These are phyloP conservation scores for Chrysosporium keratinophilum DNA, from an alignment of 2,329 filamentous ascomycete genomes.

Conservation along the genomic window DNA sequence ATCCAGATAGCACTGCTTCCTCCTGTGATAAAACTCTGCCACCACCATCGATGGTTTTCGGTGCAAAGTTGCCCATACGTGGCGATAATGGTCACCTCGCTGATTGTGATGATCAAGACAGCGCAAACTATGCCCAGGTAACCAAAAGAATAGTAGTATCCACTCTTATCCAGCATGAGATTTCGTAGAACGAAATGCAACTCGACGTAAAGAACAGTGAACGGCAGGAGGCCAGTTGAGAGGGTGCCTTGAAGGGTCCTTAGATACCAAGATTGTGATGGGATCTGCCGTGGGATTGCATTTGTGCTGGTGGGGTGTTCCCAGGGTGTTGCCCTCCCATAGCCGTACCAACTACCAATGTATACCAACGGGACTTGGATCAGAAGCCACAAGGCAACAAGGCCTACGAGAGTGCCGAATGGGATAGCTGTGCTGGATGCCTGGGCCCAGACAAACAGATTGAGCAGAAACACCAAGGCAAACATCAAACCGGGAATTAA, in stretches of 20 bases:
- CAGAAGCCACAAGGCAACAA: slow-evolving; percentile 69
- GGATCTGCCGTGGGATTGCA: slow-evolving; percentile 61
- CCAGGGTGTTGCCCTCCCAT: slow-evolving; percentile 56
- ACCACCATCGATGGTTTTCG: slow-evolving; percentile 89
- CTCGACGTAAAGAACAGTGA: slow-evolving; percentile 81
- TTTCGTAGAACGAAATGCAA: slow-evolving; percentile 79
- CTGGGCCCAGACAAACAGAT: slow-evolving; percentile 83
- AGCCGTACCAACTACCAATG: slow-evolving; percentile 67
- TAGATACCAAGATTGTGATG: slow-evolving; percentile 65
- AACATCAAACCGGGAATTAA: slow-evolving; percentile 74
- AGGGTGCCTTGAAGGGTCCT: slow-evolving; percentile 54
- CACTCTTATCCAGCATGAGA: slow-evolving; percentile 80
- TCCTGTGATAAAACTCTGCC: slow-evolving; percentile 74
- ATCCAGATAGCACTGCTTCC: slow-evolving; percentile 70
- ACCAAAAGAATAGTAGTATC: slow-evolving; percentile 86
- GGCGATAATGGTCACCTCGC: slow-evolving; percentile 72
- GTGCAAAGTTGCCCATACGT: slow-evolving; percentile 73
- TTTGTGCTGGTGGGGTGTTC: slow-evolving; percentile 73
- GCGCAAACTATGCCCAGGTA: slow-evolving; percentile 65
- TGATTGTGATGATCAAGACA: slow-evolving; percentile 64
- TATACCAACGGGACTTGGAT: slow-evolving; percentile 81
- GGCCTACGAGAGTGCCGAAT: slow-evolving; percentile 63
- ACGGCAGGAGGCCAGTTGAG: slow-evolving; percentile 67
- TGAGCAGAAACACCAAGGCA: slow-evolving; percentile 63
- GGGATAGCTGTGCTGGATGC: slow-evolving; percentile 80